phyloP scores from a whole-genome alignment of 2,329 filamentous ascomycete genomes.

The Pseudogymnoascus sp. region DNA sequence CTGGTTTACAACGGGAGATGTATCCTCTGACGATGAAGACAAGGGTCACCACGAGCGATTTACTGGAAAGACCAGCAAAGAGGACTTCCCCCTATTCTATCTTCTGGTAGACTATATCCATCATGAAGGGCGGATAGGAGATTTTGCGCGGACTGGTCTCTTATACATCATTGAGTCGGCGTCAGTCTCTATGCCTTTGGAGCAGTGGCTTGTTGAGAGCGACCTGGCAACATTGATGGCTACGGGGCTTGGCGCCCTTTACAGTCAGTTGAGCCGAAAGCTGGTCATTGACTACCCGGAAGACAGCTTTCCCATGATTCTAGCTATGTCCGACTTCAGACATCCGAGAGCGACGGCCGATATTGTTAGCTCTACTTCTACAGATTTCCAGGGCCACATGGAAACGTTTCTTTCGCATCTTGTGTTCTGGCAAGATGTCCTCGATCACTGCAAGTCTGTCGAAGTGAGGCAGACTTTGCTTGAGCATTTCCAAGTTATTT shows the following conservation, averaged over 20 bases:
- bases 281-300: constrained; percentile 70
- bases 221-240: constrained; percentile 96
- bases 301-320: constrained; percentile 68
- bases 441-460: constrained; percentile 86
- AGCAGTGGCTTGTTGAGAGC: constrained; percentile 96
- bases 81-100: constrained; percentile 94
- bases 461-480: constrained; percentile 89
- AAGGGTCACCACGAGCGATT: constrained; percentile 56
- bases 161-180: constrained; percentile 94
- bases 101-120: constrained; percentile 94
- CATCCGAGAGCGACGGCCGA: constrained; percentile 61
- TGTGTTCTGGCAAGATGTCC: constrained; percentile 94
- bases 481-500: constrained; percentile 95
- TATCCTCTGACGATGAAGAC: constrained; percentile 26
- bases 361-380: constrained; percentile 64
- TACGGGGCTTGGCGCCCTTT: constrained; percentile 74
- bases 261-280: constrained; percentile 62
- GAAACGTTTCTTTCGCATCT: constrained; percentile 92
- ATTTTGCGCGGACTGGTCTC: constrained; percentile 89
- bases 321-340: constrained; percentile 82
- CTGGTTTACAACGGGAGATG: constrained; percentile 68
- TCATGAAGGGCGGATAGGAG: constrained; percentile 85
- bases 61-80: constrained; percentile 74
- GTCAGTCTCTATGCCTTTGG: constrained; percentile 69
- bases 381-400: constrained; percentile 74